phyloP scores from a whole-genome alignment of 768 basidiomycete species.

The Rhizopogon roseolus region DNA sequence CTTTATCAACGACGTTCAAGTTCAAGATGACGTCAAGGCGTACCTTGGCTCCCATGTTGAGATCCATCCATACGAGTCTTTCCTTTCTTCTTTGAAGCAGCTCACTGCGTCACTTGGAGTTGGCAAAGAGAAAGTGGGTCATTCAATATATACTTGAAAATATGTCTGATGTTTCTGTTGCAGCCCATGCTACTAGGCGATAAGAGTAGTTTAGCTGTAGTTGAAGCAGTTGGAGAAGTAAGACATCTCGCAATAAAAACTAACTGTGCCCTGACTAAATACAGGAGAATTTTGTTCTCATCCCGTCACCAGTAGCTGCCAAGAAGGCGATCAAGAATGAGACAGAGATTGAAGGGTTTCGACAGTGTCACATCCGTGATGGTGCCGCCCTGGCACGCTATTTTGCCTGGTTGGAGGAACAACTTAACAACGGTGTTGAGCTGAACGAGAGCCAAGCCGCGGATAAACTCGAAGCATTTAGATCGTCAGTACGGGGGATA shows the following conservation, averaged over 20 bases:
- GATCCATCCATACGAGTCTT: conserved; percentile 63
- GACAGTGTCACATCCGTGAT: conserved; percentile 84
- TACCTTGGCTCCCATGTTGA: conserved; percentile 58
- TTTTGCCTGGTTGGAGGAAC: conserved; percentile 93
- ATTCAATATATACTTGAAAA: conserved; percentile 17
- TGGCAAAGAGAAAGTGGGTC: conserved; percentile 27
- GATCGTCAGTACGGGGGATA: conserved; percentile 55
- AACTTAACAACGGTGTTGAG: conserved; percentile 54
- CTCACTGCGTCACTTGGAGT: conserved; percentile 35
- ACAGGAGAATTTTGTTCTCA: conserved; percentile 55
- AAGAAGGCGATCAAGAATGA: conserved; percentile 78
- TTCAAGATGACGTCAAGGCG: conserved; percentile 33
- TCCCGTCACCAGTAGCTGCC: conserved; percentile 71
- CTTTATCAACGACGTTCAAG: conserved; percentile 58
- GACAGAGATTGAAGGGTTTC: conserved; percentile 85
- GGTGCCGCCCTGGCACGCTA: conserved; percentile 85
- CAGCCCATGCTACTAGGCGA: conserved; percentile 75
- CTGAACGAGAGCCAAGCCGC: conserved; percentile 81
- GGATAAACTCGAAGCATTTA: conserved; percentile 69
- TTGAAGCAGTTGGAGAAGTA: conserved; percentile 72
- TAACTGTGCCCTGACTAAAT: conserved; percentile 1
- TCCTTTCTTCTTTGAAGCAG: conserved; percentile 59
- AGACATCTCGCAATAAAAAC: conserved; percentile 7
- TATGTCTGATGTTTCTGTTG: background rate
- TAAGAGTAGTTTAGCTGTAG: conserved; percentile 77